Conservation (phyloP, 306 rosid species). For the Citrullus amarus region DNA sequence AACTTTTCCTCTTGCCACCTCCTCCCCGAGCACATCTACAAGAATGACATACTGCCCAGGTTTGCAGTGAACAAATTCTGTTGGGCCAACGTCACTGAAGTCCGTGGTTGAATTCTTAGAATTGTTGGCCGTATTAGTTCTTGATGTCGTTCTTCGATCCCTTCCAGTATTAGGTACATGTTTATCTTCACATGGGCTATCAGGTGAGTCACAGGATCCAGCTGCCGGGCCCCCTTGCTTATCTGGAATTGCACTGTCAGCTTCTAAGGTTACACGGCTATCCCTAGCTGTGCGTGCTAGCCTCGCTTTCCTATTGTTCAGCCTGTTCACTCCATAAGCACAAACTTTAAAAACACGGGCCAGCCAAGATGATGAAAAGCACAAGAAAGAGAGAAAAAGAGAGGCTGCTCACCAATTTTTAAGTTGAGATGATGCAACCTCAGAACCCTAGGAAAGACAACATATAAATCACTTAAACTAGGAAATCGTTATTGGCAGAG, state of each 20-base stretch:
- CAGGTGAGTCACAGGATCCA: conserved; percentile 33
- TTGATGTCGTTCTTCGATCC: conserved; percentile 25
- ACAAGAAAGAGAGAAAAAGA: neutral
- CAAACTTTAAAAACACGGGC: neutral
- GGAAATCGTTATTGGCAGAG: conserved; percentile 2
- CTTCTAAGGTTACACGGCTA: conserved; percentile 37
- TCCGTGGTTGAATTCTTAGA: conserved; percentile 26
- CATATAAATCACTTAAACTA: conserved; percentile 20
- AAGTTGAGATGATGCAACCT: conserved; percentile 74
- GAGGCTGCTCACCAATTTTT: conserved; percentile 64
- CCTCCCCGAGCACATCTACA: conserved; percentile 30
- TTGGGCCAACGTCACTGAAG: conserved; percentile 16
- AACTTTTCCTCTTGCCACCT: conserved; percentile 54
- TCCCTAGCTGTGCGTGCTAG: conserved; percentile 76
- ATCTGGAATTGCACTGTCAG: conserved; percentile 34
- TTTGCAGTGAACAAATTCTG: conserved; percentile 33
- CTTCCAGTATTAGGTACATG: conserved; percentile 24
- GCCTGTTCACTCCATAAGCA: conserved; percentile 40
- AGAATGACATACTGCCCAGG: conserved; percentile 52
- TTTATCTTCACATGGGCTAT: conserved; percentile 36
- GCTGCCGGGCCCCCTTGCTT: conserved; percentile 33
- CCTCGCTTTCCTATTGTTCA: conserved; percentile 91
- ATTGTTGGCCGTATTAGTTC: conserved; percentile 18
- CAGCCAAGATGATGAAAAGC: neutral
- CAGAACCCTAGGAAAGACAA: conserved; percentile 70